These are phyloP conservation scores for Plicaturopsis crispa DNA, from an alignment of 768 basidiomycete genomes.

Conservation along the genomic window DNA sequence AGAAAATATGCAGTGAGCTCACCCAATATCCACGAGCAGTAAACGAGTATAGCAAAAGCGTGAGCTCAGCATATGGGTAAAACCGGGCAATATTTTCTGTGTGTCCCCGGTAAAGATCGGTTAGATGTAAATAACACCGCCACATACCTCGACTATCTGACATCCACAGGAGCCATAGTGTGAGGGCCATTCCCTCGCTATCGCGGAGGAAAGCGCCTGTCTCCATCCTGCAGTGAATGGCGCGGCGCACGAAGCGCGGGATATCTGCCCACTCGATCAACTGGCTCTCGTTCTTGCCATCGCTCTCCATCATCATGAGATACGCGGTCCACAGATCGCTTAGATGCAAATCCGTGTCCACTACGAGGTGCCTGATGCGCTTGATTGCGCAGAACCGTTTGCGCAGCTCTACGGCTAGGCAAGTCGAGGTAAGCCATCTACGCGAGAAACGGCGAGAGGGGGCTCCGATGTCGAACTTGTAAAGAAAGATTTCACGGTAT, in stretches of 20 bases:
- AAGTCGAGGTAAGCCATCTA: constrained; percentile 27
- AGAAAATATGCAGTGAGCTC: too few relatives aligned
- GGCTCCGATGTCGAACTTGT: constrained; percentile 37
- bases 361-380: constrained; percentile 25
- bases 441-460: constrained; percentile 28
- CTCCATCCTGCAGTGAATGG: constrained; percentile 14
- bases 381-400: constrained; percentile 32
- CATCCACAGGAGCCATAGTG: constrained; percentile 43
- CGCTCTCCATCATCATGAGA: constrained; percentile 47
- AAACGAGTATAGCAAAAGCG: too few relatives aligned
- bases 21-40: too few relatives aligned
- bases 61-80: too few relatives aligned
- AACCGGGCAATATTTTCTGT: too few relatives aligned
- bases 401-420: constrained; percentile 34
- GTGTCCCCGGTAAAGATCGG: background rate
- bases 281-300: constrained; percentile 37
- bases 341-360: constrained; percentile 12
- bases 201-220: constrained; percentile 20
- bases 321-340: constrained; percentile 50
- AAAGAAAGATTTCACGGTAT: constrained; percentile 35
- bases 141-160: constrained; percentile 28
- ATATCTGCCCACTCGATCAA: constrained; percentile 34
- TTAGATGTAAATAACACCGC: constrained; percentile 1
- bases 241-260: constrained; percentile 16
- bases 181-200: constrained; percentile 28